phyloP scores from a whole-genome alignment of 2,329 filamentous ascomycete species.

The Aspergillus sp. region DNA sequence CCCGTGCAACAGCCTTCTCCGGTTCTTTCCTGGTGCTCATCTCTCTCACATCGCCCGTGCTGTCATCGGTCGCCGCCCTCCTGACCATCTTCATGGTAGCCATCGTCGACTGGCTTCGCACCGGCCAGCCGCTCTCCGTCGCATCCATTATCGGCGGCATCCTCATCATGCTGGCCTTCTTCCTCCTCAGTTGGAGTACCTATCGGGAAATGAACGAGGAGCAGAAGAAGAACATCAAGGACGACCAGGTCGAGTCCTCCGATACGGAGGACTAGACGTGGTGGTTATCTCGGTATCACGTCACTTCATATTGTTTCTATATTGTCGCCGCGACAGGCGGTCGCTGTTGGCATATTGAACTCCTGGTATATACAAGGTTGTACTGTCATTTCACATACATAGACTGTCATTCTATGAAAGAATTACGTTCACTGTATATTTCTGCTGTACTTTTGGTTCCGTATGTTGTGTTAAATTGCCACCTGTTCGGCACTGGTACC shows the following conservation, averaged over 20 bases:
- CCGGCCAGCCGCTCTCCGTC: slow-evolving; percentile 69
- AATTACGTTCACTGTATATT: not conserved
- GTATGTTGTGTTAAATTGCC: not conserved
- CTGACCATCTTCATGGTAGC: slow-evolving; percentile 97
- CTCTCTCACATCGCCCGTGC: slow-evolving; percentile 84
- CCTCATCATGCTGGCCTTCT: slow-evolving; percentile 84
- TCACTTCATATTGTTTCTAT: not conserved
- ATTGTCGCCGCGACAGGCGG: not conserved
- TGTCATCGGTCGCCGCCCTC: slow-evolving; percentile 87
- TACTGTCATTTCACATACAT: not conserved
- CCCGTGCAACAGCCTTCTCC: slow-evolving; percentile 62
- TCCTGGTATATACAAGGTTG: not conserved
- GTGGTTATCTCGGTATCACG: slow-evolving; percentile 20
- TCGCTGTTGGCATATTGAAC: not conserved
- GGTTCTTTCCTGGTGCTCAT: slow-evolving; percentile 93
- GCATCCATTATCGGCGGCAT: slow-evolving; percentile 79
- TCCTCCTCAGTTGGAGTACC: slow-evolving; percentile 85
- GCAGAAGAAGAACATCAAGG: slow-evolving; percentile 56
- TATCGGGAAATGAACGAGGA: slow-evolving; percentile 92
- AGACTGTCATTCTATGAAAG: not conserved
- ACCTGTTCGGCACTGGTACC: not conserved
- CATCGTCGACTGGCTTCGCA: slow-evolving; percentile 82
- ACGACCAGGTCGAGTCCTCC: slow-evolving; percentile 40
- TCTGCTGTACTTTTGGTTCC: not conserved
- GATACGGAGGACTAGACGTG: slow-evolving; percentile 34